Evolutionary conservation across 75 land plant genomes (phyloP), one percentile per base, ranked within the genome.

Genomic region (Adiantum capillusveneris): DNA sequence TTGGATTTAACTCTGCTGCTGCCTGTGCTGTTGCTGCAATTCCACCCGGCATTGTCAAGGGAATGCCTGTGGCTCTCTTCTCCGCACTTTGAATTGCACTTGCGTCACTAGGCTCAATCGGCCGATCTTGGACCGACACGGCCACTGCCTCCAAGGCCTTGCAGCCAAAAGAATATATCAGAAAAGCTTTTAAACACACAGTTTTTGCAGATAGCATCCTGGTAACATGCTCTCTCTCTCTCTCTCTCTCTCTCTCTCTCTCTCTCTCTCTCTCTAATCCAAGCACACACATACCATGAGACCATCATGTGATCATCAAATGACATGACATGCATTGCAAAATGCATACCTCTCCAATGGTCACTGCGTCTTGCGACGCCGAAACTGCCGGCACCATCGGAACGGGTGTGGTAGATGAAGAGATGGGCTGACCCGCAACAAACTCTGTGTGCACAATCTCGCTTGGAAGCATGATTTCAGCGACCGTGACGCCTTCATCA

Each of bases 261-360:
- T n/a, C n/a, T n/a, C n/a, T n/a, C n/a, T n/a, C n/a, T n/a, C n/a
- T n/a, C n/a, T n/a, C n/a, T n/a, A n/a, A n/a, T n/a, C n/a, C n/a
- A n/a, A n/a, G n/a, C n/a, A n/a, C n/a, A n/a, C n/a, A n/a, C n/a
- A n/a, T n/a, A n/a, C n/a, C n/a, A n/a, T n/a, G n/a, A n/a, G n/a
- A n/a, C n/a, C n/a, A n/a, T n/a, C n/a, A n/a, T n/a, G n/a, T n/a
- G n/a, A n/a, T n/a, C n/a, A n/a, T n/a, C n/a, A n/a, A n/a, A n/a
- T n/a, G n/a, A n/a, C n/a, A n/a, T n/a, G n/a, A n/a, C n/a, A n/a
- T n/a, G n/a, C n/a, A n/a, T n/a, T n/a, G n/a, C n/a, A n/a, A n/a
- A n/a, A n/a, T n/a, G n/a, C n/a, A n/a, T 37, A 75, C 77, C 54
- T 90, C 80, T 3, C 90, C 90, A 0, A 90, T 90, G 0, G 87